Conservation (phyloP, 805 yeast genomes). For the Kodamaea laetipori region DNA sequence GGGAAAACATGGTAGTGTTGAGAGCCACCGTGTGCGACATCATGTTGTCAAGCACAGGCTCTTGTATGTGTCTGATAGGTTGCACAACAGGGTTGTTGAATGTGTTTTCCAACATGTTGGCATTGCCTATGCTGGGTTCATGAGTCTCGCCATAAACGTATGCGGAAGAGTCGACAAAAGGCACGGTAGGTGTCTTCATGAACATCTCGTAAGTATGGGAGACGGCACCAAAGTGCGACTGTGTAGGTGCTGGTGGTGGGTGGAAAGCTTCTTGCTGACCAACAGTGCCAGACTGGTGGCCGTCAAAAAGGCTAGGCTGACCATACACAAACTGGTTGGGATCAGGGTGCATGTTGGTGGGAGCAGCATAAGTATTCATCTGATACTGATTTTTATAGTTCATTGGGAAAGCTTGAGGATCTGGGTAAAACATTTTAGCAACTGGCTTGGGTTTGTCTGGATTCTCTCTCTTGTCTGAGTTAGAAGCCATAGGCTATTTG, state of each 20-base stretch:
- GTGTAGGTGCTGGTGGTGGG: not conserved
- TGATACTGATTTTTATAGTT: not conserved
- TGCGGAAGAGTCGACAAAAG: not conserved
- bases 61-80: not conserved
- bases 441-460: too few species aligned
- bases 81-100: not conserved
- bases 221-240: not conserved
- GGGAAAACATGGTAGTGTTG: slow-evolving; percentile 1
- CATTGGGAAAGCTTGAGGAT: not conserved
- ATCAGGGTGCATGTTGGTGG: not conserved
- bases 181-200: not conserved
- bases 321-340: not conserved
- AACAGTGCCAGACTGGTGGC: slow-evolving; percentile 5
- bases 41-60: not conserved
- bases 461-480: too few species aligned
- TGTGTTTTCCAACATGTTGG: not conserved
- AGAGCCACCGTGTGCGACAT: not conserved
- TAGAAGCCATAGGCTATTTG: too few species aligned
- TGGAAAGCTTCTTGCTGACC: not conserved
- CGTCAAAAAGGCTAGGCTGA: not conserved
- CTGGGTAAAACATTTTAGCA: too few species aligned
- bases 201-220: not conserved
- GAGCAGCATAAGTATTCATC: not conserved
- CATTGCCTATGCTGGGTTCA: not conserved
- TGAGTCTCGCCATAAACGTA: not conserved